phyloP scores from a whole-genome alignment of 345 rosid species.

The Heritiera littoralis region DNA sequence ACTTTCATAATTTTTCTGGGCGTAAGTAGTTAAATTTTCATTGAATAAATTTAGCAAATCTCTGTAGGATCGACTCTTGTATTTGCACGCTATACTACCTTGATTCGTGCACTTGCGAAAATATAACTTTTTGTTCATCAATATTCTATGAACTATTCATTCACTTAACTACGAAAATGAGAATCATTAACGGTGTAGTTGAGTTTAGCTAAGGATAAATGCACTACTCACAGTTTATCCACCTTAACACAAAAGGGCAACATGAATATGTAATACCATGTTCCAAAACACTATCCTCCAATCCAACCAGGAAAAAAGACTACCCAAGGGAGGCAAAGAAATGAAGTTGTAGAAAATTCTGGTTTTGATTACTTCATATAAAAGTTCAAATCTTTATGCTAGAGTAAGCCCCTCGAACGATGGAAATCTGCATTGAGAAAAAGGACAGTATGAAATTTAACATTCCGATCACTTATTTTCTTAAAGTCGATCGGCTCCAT shows the following conservation, averaged over 20 bases:
- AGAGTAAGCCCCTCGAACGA: not conserved
- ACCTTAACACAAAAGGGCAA: too few relatives aligned
- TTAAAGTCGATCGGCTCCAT: not conserved
- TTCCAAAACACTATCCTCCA: not conserved
- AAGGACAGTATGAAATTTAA: not conserved
- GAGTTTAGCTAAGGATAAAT: not conserved
- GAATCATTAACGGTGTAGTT: not conserved
- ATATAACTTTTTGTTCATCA: too few relatives aligned
- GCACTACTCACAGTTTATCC: not conserved
- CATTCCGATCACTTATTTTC: not conserved
- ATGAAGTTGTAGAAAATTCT: not conserved
- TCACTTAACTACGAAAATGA: not conserved
- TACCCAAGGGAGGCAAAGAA: not conserved
- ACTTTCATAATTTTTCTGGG: too few relatives aligned
- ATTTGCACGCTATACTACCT: too few relatives aligned
- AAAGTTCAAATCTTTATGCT: not conserved
- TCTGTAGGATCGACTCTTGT: too few relatives aligned
- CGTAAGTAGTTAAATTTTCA: too few relatives aligned
- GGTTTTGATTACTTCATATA: not conserved
- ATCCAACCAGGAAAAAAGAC: not conserved
- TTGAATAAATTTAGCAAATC: too few relatives aligned
- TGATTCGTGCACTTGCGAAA: too few relatives aligned
- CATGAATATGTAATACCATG: too few relatives aligned
- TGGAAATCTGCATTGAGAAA: not conserved
- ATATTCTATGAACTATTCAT: not conserved